A percentile compares a stretch with the other conserved stretches of the same genome.
Evolutionary conservation across 2,329 filamentous ascomycete genomes (phyloP).

Genomic region (Neopestalotiopsis sp.): DNA sequence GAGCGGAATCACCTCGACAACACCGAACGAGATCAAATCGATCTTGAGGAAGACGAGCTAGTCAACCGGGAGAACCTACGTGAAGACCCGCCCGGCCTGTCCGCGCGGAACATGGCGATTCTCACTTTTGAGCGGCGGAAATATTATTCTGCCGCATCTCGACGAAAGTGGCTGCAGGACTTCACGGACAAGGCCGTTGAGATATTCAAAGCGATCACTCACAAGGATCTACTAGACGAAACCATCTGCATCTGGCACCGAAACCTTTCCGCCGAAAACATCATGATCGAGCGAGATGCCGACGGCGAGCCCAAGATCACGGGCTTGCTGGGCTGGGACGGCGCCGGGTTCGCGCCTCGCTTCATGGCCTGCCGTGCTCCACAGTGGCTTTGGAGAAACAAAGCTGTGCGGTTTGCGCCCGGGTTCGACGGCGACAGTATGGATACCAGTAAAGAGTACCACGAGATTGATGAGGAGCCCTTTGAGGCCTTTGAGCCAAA

Average conservation of each 20-base stretch:
- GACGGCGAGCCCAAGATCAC: neutral
- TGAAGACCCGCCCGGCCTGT: neutral
- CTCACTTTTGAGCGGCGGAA: constrained; percentile 3
- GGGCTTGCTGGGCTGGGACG: neutral
- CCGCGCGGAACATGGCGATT: neutral
- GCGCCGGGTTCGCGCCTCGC: neutral
- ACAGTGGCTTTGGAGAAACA: neutral
- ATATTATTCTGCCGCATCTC: neutral
- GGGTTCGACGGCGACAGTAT: neutral
- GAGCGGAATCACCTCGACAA: neutral
- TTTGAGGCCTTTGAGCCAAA: neutral
- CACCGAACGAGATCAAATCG: neutral
- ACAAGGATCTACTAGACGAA: neutral
- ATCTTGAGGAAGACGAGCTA: neutral
- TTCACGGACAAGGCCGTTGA: neutral
- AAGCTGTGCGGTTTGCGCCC: neutral
- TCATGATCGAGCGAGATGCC: constrained; percentile 6
- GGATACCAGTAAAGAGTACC: neutral
- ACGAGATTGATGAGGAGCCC: neutral
- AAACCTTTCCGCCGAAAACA: neutral
- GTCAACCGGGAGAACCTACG: neutral
- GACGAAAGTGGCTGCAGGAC: neutral
- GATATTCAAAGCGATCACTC: neutral
- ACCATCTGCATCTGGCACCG: neutral
- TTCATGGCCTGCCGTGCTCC: neutral